phyloP scores from a whole-genome alignment of 2,329 filamentous ascomycete genomes.

The Capronia americana region DNA sequence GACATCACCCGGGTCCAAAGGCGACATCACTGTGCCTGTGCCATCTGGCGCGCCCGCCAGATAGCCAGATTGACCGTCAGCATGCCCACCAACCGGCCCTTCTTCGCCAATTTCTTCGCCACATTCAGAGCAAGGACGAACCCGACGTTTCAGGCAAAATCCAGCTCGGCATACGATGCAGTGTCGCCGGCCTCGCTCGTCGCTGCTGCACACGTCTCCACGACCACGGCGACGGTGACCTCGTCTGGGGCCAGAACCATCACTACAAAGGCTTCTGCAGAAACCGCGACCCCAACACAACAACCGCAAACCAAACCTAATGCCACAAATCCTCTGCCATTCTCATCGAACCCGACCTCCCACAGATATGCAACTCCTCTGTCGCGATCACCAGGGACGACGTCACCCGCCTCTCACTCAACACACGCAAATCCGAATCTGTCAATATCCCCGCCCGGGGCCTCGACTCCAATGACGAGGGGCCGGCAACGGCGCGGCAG shows the following conservation, averaged over 20 bases:
- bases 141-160: slow-evolving; percentile 61
- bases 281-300: slow-evolving; percentile 36
- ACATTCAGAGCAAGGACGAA: slow-evolving; percentile 69
- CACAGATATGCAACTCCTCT: slow-evolving; percentile 35
- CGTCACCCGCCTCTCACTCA: slow-evolving; percentile 42
- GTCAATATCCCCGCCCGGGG: slow-evolving; percentile 45
- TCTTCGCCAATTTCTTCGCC: slow-evolving; percentile 71
- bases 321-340: slow-evolving; percentile 34
- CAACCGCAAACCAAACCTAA: slow-evolving; percentile 48
- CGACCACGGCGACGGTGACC: slow-evolving; percentile 48
- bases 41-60: slow-evolving; percentile 11
- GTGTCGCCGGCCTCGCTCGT: slow-evolving; percentile 43
- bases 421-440: slow-evolving; percentile 44
- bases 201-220: slow-evolving; percentile 46
- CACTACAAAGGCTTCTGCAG: slow-evolving; percentile 51
- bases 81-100: slow-evolving; percentile 71
- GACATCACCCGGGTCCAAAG: not conserved
- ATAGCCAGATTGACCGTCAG: slow-evolving; percentile 33
- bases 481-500: slow-evolving; percentile 54
- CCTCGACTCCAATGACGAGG: slow-evolving; percentile 41
- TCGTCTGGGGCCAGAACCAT: slow-evolving; percentile 55
- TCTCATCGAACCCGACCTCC: slow-evolving; percentile 29
- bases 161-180: slow-evolving; percentile 48
- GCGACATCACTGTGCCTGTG: not conserved
- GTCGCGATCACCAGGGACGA: slow-evolving; percentile 36